These are phyloP conservation scores for Hypoxylon perforatum DNA, from an alignment of 495 filamentous ascomycete species.

Conservation along the genomic window DNA sequence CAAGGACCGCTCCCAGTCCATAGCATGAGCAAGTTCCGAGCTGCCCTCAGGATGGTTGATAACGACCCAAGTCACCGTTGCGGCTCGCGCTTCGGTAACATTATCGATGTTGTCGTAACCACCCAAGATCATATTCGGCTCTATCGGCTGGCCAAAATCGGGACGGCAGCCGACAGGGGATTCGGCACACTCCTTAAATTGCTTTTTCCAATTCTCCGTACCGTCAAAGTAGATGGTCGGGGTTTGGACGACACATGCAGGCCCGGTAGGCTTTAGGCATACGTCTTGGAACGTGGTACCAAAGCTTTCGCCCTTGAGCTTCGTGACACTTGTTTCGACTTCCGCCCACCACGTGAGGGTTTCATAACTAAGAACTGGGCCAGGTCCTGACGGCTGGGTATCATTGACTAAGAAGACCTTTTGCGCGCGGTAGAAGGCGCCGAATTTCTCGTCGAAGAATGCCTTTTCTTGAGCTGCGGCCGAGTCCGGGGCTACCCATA, in stretches of 20 bases:
- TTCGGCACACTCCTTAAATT: slow-evolving; percentile 75
- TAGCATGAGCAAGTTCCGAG: slow-evolving; percentile 72
- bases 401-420: slow-evolving; percentile 96
- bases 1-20: slow-evolving; percentile 88
- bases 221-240: slow-evolving; percentile 82
- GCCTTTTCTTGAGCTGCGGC: slow-evolving; percentile 90
- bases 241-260: slow-evolving; percentile 92
- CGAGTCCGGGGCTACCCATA: slow-evolving; percentile 96
- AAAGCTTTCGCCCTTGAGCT: slow-evolving; percentile 72
- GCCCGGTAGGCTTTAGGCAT: slow-evolving; percentile 91
- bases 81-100: slow-evolving; percentile 77
- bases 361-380: slow-evolving; percentile 85
- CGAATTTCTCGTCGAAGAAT: slow-evolving; percentile 95
- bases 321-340: slow-evolving; percentile 78
- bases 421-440: slow-evolving; percentile 93
- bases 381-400: slow-evolving; percentile 67
- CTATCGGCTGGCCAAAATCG: slow-evolving; percentile 84
- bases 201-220: slow-evolving; percentile 74
- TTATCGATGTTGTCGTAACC: slow-evolving; percentile 75
- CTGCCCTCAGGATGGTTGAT: slow-evolving; percentile 84
- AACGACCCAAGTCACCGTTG: slow-evolving; percentile 96
- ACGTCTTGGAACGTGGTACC: slow-evolving; percentile 80
- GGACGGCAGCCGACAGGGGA: slow-evolving; percentile 87
- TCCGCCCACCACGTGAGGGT: slow-evolving; percentile 94
- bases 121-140: slow-evolving; percentile 85